Conservation (phyloP, 495 filamentous ascomycete genomes). For the Annulohypoxylon nitens region DNA sequence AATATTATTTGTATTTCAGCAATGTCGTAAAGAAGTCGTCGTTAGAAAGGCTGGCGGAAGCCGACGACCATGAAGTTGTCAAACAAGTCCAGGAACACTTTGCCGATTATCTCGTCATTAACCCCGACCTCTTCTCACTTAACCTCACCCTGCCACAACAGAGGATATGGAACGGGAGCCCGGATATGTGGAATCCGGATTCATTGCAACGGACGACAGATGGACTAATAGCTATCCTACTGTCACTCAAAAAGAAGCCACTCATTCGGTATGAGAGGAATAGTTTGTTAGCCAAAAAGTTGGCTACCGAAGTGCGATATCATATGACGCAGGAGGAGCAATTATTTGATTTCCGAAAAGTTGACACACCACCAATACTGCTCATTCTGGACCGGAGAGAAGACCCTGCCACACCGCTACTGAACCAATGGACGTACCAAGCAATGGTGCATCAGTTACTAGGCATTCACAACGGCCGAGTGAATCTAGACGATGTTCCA, state of each 20-base stretch:
- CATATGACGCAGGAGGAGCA: conserved; percentile 95
- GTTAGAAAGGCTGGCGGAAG: conserved; percentile 92
- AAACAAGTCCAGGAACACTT: conserved; percentile 94
- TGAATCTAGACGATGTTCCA: conserved; percentile 87
- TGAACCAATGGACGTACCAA: conserved; percentile 99
- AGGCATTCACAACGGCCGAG: conserved; percentile 92
- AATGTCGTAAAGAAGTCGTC: conserved; percentile 98
- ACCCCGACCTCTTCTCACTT: conserved; percentile 91
- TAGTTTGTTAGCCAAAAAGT: conserved; percentile 89
- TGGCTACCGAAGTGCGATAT: conserved; percentile 92
- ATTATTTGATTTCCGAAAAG: conserved; percentile 95
- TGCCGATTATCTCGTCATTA: conserved; percentile 93
- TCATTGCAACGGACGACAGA: conserved; percentile 86
- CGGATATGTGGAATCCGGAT: conserved; percentile 92
- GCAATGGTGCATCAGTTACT: conserved; percentile 98
- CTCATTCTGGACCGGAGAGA: conserved; percentile 92
- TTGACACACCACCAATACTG: conserved; percentile 93
- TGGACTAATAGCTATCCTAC: conserved; percentile 81
- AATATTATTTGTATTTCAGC: conserved; percentile 97
- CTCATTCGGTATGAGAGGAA: conserved; percentile 95
- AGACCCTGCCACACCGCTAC: conserved; percentile 93
- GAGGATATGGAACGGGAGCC: conserved; percentile 81
- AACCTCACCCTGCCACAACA: conserved; percentile 79
- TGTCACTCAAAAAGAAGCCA: conserved; percentile 95
- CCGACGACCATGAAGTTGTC: conserved; percentile 98